These are phyloP conservation scores for Phytophthora pinifolia DNA, from an alignment of 352 stramenopile species.

Conservation along the genomic window DNA sequence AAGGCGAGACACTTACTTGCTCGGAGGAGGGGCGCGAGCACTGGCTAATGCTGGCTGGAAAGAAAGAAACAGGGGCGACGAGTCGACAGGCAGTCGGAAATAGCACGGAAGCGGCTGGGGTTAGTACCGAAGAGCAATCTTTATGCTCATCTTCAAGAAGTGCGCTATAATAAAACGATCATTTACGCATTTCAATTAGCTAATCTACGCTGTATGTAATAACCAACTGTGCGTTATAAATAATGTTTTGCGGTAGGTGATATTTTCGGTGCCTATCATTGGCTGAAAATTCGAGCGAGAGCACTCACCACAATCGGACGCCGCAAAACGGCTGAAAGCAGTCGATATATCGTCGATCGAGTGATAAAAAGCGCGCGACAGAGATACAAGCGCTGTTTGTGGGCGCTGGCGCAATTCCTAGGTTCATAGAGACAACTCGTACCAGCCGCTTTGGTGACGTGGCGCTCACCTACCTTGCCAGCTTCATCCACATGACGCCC, in stretches of 20 bases:
- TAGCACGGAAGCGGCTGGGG: conserved; percentile 1
- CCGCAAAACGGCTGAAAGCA: conserved; percentile 1
- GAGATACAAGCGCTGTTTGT: conserved; percentile 12
- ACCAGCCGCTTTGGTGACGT: neutral
- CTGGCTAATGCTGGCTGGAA: conserved; percentile 36
- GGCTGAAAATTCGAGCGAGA: conserved; percentile 10
- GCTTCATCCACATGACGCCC: too few species aligned
- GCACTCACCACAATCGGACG: conserved; percentile 21
- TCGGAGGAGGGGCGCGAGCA: conserved; percentile 27
- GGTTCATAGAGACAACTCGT: neutral
- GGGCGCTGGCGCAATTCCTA: conserved; percentile 3
- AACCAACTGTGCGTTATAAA: too few species aligned
- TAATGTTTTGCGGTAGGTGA: too few species aligned
- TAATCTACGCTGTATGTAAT: too few species aligned
- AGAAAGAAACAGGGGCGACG: conserved; percentile 44
- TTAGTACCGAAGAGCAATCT: too few species aligned
- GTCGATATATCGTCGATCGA: conserved; percentile 15
- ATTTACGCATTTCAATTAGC: too few species aligned
- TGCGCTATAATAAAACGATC: too few species aligned
- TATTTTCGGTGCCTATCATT: too few species aligned
- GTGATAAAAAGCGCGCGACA: conserved; percentile 17
- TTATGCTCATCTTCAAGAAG: too few species aligned
- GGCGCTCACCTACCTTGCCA: conserved; percentile 4
- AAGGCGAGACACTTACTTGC: conserved; percentile 25
- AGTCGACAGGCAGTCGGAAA: conserved; percentile 27